Base-by-base conservation (phyloP, 2,329 filamentous ascomycete species). In the Dryadomyces sulphureus region DNA sequence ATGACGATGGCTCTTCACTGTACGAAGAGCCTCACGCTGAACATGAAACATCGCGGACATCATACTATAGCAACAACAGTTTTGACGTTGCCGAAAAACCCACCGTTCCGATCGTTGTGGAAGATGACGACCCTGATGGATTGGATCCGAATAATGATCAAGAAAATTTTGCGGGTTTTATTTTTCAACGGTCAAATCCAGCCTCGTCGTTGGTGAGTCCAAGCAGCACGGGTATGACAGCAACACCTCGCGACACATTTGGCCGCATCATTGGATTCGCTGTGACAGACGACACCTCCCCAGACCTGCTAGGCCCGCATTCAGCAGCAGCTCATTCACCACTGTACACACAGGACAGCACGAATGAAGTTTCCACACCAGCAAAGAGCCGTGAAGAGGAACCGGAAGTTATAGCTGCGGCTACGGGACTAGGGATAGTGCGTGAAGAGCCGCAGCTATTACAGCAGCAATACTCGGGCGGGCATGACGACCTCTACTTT, bases 401-500 rank as follows among this genome's bases (percentile, higher is more conserved):
- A 3, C 42, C 35, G 20, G 32, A 51, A n/a, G 16, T 47, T 1
- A 47, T 54, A 20, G 40, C 49, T 20, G 47, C 55, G 21, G 40
- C 49, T 20, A 47, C 34, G 17, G 34, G 34, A n/a, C n/a, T 36
- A n/a, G 34, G 34, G 4, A 36, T 36, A 36, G 34, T 12, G n/a
- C n/a, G n/a, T n/a, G n/a, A 19, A 14, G 36, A 21, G 6, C 14
- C 32, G 4, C 11, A 25, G 41, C 32, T n/a, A 30, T 7, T 17
- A 21, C 17, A 42, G 19, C 41, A 30, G 8, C 14, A 3, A 5
- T 7, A 8, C 30, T n/a, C 25, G 24, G 27, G 27, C 27, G 7
- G 19, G 38, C 70, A 75, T 30, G 77, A 81, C 52, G 81, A 85
- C 51, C 63, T 84, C 25, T 85, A 84, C 57, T 86, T 61, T 77